Base-by-base conservation (phyloP, 2,329 filamentous ascomycete species). In the Botrytis fabae region DNA sequence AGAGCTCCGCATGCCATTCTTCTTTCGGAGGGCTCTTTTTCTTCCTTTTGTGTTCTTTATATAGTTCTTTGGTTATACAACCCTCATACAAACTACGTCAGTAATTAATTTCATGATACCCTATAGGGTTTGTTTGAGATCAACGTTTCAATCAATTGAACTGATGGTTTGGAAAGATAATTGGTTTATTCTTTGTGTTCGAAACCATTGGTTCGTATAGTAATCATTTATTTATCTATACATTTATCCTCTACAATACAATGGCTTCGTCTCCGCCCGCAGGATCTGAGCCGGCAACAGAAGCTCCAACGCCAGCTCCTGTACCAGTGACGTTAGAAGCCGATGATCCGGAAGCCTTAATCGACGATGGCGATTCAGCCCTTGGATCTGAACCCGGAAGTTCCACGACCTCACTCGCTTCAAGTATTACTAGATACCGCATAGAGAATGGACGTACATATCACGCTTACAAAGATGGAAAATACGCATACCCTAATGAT, bases 401-500 rank as follows among this genome's bases (percentile, higher is more conserved):
- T 63, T 74, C 70, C 25, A 76, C 75, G n/a, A 72, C 73, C 6
- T 76, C 75, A 9, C 69, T 76, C 46, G 62, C 66, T 46, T 82
- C 81, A 1, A 83, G 81, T 69, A 81, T 84, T 51, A 73, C 79
- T 46, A 76, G 78, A 18, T 83, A 82, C 74, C 81, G 81, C 10
- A 75, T 78, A 6, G 82, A 83, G 62, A 82, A 84, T 73, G 83
- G 83, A 1, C 76, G 83, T 25, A 83, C 81, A 0, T 84, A 83
- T 61, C 82, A 84, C 69, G 77, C 81, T 10, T 83, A 73, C 28
- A 74, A 73, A 71, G 75, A 72, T 60, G 69, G 73, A 51, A 48
- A 59, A 32, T 72, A 72, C 32, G 51, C 35, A 12, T 87, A 88
- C 64, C 87, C 87, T 51, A 89, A 89, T 72, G 87, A 89, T 74